Base-by-base conservation (phyloP, 225 moss, liverwort and hornwort genomes). In the Marchantia polymorpha region DNA sequence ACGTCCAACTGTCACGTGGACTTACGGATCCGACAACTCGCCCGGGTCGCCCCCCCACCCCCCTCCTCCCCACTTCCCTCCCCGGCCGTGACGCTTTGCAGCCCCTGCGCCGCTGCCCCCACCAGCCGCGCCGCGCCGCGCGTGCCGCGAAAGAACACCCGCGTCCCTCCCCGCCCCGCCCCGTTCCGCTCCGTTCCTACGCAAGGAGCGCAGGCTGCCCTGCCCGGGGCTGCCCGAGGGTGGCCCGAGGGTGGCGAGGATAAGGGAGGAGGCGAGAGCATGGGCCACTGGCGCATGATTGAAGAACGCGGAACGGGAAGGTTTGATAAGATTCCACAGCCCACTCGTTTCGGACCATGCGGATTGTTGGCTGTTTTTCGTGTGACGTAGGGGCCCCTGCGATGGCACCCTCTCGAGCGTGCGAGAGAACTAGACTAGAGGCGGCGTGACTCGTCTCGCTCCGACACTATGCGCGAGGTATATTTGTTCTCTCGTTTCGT, bases 1-100 rank as follows among this genome's bases (percentile, higher is more conserved):
- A 67, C 31, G 30, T 30, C 67, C 67, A 26, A 67, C 67, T 67
- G 67, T 67, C 26, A 67, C 27, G 67, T 67, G 67, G 30, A 61
- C 22, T 22, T 9, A 23, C 22, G 10, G 4, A 61, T 61, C 60
- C 10, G 5, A 61, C 61, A 23, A 61, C 23, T 23, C 61, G 23
- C 7, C 7, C 39, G 39, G 39, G 39, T 39, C 39, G 39, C 39
- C 39, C 39, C 39, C 39, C 39, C 3, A 5, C 39, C 3, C 2
- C 39, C 39, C 39, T n/a, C n/a, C n/a, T n/a, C n/a, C n/a, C n/a
- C n/a, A n/a, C n/a, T n/a, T n/a, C n/a, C n/a, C n/a, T n/a, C n/a
- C n/a, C 20, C 20, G 23, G 60, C 4, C 14, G 60, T 61, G 22
- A 3, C 22, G 22, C n/a, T 61, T 19, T 23, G 9, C 61, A 61